Percentiles rank a stretch among this genome's conserved stretches.
phyloP scores from a whole-genome alignment of 441 rosid species.

The Hypseocharis bilobata region DNA sequence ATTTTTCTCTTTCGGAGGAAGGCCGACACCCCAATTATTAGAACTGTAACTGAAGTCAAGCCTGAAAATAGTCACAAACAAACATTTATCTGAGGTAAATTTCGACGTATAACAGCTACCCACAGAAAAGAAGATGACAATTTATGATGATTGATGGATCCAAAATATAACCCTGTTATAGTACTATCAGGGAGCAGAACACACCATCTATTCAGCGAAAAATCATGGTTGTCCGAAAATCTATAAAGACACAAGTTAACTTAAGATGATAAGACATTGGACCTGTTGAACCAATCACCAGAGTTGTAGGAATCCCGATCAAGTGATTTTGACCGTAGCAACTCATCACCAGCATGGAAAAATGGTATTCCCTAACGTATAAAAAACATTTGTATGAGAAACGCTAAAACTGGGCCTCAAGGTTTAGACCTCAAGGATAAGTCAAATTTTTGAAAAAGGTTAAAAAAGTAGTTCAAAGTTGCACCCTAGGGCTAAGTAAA shows the following conservation, averaged over 20 bases:
- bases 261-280: conserved; percentile 18
- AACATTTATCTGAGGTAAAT: conserved; percentile 16
- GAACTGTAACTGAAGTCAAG: conserved; percentile 70
- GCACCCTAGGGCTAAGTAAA: neutral
- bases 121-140: conserved; percentile 1
- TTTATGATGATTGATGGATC: neutral
- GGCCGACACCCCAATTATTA: conserved; percentile 92
- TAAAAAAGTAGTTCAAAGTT: no score
- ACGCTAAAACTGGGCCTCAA: neutral
- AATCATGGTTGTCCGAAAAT: conserved; percentile 4
- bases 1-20: conserved; percentile 83
- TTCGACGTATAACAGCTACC: neutral
- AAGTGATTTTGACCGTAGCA: conserved; percentile 89
- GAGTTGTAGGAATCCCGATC: conserved; percentile 99
- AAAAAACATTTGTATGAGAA: neutral
- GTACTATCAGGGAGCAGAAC: no score
- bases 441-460: no score
- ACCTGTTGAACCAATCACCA: conserved; percentile 99
- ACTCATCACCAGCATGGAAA: conserved; percentile 91
- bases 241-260: neutral
- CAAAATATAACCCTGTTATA: no score
- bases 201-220: no score
- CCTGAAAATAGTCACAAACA: conserved; percentile 39
- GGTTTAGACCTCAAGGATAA: no score
- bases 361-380: conserved; percentile 76